Evolutionary conservation across 2,329 filamentous ascomycete genomes (phyloP).

Genomic region (Aspergillus tamarii): DNA sequence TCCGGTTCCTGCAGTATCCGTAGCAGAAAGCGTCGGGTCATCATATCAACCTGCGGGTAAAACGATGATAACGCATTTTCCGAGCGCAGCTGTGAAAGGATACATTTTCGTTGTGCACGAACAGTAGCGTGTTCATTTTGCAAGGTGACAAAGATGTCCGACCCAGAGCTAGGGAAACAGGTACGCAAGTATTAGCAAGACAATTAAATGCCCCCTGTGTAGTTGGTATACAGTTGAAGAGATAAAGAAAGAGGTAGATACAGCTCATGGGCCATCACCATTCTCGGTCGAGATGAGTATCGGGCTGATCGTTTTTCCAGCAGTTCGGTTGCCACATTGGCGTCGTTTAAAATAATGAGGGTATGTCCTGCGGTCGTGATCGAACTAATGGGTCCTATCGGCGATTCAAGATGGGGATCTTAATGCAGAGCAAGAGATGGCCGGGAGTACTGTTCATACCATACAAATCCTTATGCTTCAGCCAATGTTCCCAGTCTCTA

Average conservation of each 20-base stretch:
- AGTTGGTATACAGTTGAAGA: slow-evolving; percentile 6
- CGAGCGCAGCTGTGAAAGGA: slow-evolving; percentile 49
- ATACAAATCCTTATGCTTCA: slow-evolving; percentile 45
- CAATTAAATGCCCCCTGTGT: too few species aligned
- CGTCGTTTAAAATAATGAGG: slow-evolving; percentile 38
- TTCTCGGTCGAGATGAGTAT: slow-evolving; percentile 31
- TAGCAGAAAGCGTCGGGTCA: slow-evolving; percentile 49
- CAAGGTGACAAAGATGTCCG: neutral
- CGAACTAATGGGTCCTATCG: slow-evolving; percentile 37
- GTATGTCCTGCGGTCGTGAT: slow-evolving; percentile 36
- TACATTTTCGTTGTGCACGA: slow-evolving; percentile 43
- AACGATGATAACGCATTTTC: slow-evolving; percentile 44
- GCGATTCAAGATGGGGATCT: neutral
- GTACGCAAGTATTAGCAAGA: neutral
- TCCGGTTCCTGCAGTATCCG: slow-evolving; percentile 45
- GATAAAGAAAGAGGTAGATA: neutral
- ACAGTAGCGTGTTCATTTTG: neutral
- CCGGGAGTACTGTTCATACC: slow-evolving; percentile 19
- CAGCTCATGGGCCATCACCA: slow-evolving; percentile 24
- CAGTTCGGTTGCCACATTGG: slow-evolving; percentile 32
- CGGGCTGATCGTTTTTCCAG: slow-evolving; percentile 35
- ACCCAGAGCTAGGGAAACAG: neutral
- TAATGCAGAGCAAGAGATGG: too few species aligned
- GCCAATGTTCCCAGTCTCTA: slow-evolving; percentile 46
- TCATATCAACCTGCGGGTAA: slow-evolving; percentile 44